phyloP scores from a whole-genome alignment of 257 asterid genomes.

The Leonotis leonurus region DNA sequence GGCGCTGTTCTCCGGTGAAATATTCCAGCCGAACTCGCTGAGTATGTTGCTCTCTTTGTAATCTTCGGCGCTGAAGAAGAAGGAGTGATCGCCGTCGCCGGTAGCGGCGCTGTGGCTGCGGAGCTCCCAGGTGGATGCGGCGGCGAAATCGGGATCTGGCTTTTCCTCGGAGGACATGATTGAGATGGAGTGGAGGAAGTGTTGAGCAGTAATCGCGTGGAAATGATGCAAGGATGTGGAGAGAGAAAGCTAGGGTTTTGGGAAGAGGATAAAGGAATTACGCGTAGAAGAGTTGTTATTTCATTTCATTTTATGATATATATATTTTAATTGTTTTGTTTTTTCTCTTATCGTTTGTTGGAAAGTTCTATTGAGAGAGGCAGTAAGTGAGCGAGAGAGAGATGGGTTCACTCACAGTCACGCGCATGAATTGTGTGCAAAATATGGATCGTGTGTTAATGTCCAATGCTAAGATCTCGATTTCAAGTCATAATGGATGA shows the following conservation, averaged over 20 bases:
- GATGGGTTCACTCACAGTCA: constrained; percentile 7
- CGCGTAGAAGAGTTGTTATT: constrained; percentile 25
- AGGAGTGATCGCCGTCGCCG: constrained; percentile 22
- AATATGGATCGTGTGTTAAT: background rate
- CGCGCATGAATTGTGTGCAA: constrained; percentile 24
- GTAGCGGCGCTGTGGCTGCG: constrained; percentile 20
- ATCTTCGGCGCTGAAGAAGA: constrained; percentile 29
- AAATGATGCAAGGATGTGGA: constrained; percentile 10
- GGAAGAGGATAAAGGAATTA: constrained; percentile 20
- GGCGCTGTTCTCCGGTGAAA: constrained; percentile 29
- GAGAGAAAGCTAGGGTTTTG: constrained; percentile 47
- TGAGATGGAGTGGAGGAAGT: background rate
- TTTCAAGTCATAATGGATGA: too few species aligned
- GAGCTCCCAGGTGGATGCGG: constrained; percentile 42
- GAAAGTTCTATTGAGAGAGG: constrained; percentile 22
- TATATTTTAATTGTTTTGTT: too few species aligned
- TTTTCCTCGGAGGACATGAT: constrained; percentile 34
- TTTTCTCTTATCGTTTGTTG: background rate
- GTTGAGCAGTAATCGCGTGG: background rate
- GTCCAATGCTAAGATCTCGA: too few species aligned
- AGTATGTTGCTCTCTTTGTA: constrained; percentile 33
- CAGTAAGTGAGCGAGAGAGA: constrained; percentile 11
- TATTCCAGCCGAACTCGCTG: constrained; percentile 69
- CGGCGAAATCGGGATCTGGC: constrained; percentile 26
- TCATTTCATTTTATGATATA: background rate